phyloP scores from a whole-genome alignment of 257 asterid genomes.

The Solanum lycopersicoides region DNA sequence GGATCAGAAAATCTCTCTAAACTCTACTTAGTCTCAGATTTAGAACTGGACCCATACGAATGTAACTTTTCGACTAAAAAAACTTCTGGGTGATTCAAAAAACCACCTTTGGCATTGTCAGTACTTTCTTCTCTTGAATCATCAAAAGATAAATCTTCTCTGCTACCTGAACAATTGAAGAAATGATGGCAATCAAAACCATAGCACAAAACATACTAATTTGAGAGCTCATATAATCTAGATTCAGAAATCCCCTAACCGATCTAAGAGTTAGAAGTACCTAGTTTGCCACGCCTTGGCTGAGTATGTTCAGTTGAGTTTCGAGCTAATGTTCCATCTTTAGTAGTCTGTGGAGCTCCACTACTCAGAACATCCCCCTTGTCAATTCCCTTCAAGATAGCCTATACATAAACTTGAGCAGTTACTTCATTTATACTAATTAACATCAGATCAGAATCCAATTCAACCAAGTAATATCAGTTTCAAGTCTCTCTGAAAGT shows the following conservation, averaged over 20 bases:
- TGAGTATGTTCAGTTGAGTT: slow-evolving; percentile 52
- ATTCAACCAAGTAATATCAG: background rate
- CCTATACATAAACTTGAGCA: slow-evolving; percentile 29
- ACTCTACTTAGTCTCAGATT: slow-evolving; percentile 23
- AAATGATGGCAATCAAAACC: background rate
- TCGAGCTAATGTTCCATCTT: slow-evolving; percentile 64
- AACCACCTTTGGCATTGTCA: slow-evolving; percentile 28
- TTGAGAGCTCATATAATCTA: background rate
- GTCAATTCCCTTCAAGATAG: slow-evolving; percentile 76
- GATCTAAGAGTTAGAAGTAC: slow-evolving; percentile 19
- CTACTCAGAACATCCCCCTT: slow-evolving; percentile 72
- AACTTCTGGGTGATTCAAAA: slow-evolving; percentile 24
- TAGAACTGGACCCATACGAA: slow-evolving; percentile 22
- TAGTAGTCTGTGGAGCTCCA: slow-evolving; percentile 74
- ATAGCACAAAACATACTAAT: background rate
- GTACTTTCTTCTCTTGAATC: slow-evolving; percentile 42
- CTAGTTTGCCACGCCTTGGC: slow-evolving; percentile 52
- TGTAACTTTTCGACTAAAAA: slow-evolving; percentile 20
- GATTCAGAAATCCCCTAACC: background rate
- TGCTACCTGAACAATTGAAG: slow-evolving; percentile 33
- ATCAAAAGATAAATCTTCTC: slow-evolving; percentile 54
- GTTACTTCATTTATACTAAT: background rate
- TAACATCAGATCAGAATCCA: background rate
- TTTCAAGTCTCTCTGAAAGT: background rate
- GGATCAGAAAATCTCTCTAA: slow-evolving; percentile 27